Evolutionary conservation across 2,329 filamentous ascomycete species (phyloP).

Genomic region (Fusarium equiseti): DNA sequence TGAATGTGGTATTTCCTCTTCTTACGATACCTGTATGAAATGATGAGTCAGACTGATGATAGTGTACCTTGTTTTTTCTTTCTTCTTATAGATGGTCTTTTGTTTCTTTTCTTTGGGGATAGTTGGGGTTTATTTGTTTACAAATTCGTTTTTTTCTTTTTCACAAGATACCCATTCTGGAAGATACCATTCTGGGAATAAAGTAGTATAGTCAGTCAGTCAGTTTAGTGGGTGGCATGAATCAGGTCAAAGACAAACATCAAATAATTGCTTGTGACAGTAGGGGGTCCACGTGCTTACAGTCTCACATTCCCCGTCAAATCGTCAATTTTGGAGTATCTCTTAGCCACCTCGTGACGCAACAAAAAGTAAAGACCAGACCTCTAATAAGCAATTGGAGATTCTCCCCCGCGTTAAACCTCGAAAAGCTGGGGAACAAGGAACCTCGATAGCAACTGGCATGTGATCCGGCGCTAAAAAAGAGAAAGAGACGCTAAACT

Average conservation of each 20-base stretch:
- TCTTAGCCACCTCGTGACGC: constrained; percentile 40
- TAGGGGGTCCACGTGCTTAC: constrained; percentile 28
- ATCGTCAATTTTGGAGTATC: constrained; percentile 28
- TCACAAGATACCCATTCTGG: constrained; percentile 11
- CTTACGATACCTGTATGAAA: constrained; percentile 29
- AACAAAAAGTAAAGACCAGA: neutral
- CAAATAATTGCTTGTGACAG: constrained; percentile 37
- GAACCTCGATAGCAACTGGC: constrained; percentile 26
- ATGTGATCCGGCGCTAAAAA: constrained; percentile 47
- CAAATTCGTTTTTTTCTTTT: constrained; percentile 2
- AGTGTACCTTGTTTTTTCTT: neutral
- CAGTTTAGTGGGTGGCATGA: constrained; percentile 5
- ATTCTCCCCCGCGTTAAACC: constrained; percentile 29
- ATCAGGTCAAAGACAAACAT: constrained; percentile 10
- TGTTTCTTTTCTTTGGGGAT: neutral
- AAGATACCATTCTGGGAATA: neutral
- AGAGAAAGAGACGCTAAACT: constrained; percentile 2
- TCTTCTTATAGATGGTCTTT: neutral
- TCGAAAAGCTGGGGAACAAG: constrained; percentile 42
- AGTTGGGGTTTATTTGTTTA: constrained; percentile 8
- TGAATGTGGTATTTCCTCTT: constrained; percentile 20
- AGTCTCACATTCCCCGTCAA: neutral
- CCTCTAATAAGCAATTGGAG: constrained; percentile 9
- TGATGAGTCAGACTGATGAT: neutral
- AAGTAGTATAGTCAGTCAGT: neutral